Conservation (phyloP, 805 yeast species). For the Cyberlindnera mrakii region DNA sequence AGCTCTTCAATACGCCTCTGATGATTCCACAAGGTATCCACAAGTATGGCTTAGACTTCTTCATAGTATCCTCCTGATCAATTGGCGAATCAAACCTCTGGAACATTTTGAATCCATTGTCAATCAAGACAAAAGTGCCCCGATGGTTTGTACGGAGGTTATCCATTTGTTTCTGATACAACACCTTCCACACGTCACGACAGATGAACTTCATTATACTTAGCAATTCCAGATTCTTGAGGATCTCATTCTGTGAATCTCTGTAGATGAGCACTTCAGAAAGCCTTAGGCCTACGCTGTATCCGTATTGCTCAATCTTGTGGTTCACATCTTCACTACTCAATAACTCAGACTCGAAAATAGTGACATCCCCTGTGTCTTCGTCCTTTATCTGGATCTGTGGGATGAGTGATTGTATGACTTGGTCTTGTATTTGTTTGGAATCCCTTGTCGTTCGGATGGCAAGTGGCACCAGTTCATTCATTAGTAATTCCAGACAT, state of each 20-base stretch:
- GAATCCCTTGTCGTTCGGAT: slow-evolving; percentile 53
- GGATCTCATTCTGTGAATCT: slow-evolving; percentile 41
- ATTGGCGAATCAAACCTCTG: slow-evolving; percentile 40
- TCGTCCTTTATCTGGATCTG: slow-evolving; percentile 14
- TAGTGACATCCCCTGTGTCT: slow-evolving; percentile 36
- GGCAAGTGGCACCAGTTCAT: slow-evolving; percentile 72
- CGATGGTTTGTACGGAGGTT: slow-evolving; percentile 88
- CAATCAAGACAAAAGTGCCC: slow-evolving; percentile 75
- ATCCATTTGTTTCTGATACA: slow-evolving; percentile 85
- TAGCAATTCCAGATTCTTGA: slow-evolving; percentile 53
- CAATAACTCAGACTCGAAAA: slow-evolving; percentile 30
- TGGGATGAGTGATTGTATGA: slow-evolving; percentile 8
- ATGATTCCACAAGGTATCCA: slow-evolving; percentile 76
- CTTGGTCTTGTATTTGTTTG: slow-evolving; percentile 11
- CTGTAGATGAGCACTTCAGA: slow-evolving; percentile 42
- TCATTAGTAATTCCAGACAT: slow-evolving; percentile 58
- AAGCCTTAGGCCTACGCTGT: slow-evolving; percentile 55
- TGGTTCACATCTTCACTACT: slow-evolving; percentile 45
- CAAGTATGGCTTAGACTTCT: slow-evolving; percentile 42
- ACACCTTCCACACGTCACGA: slow-evolving; percentile 80
- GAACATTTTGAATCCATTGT: slow-evolving; percentile 53
- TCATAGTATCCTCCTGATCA: slow-evolving; percentile 38
- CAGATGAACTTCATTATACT: slow-evolving; percentile 90
- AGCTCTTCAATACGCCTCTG: slow-evolving; percentile 61
- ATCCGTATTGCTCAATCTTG: slow-evolving; percentile 68